Evolutionary conservation across 495 filamentous ascomycete genomes (phyloP), one percentile per base, ranked within the genome.

Genomic region (Trichoderma erinaceum): DNA sequence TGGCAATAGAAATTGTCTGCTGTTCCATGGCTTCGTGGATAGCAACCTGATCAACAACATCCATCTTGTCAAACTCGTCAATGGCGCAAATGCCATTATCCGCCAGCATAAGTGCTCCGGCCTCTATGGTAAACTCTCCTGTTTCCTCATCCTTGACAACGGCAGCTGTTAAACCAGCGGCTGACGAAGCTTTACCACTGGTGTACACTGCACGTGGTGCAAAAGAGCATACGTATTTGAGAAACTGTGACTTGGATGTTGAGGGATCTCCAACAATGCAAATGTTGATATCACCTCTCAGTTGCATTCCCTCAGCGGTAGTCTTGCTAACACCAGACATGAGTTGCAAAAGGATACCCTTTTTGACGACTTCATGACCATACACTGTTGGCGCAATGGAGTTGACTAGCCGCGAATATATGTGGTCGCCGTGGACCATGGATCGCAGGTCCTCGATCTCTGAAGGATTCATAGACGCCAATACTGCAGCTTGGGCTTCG

Each of bases 21-120:
- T 99, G 95, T 85, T 99, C 95, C 95, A 99, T 99, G 67, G 96
- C 96, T 86, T 99, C 95, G 86, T 99, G 95, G 77, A 99, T 98
- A 70, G 95, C 95, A 63, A 99, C 95, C 81, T 99, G 95, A 79
- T 99, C 95, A 63, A 81, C 86, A 66, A 99, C 91, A 74, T 99
- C 95, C 95, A 99, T 99, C 80, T 98, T 99, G 83, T 99, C 95
- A 75, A 99, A 99, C 73, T 99, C 95, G 76, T 99, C 95, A 75
- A 99, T 99, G 69, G 92, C 92, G 78, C 95, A 99, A 75, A 98
- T 94, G 70, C 96, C 95, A 74, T 91, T 96, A 80, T 95, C 94
- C 35, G 96, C 95, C 38, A 99, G 84, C 95, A 99, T 99, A 66
- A 99, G 85, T 43, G 95, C 95, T 81, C 95, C 95, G 7, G 95